Evolutionary conservation across 805 yeast genomes (phyloP), one percentile per base, ranked within the genome.

Genomic region (Ogataea ganodermae): DNA sequence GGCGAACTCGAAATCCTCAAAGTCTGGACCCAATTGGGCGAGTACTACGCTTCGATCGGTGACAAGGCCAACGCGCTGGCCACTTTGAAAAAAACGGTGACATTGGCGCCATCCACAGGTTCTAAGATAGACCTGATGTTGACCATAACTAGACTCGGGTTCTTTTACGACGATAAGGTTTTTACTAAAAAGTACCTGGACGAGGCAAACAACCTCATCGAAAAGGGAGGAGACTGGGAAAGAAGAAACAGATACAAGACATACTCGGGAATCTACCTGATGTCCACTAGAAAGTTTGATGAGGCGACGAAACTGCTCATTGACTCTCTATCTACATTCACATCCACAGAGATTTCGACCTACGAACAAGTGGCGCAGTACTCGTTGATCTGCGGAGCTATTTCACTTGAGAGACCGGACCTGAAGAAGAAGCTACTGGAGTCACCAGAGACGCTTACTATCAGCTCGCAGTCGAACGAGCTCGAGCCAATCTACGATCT

Each of bases 161-260:
- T 90, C 59, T 90, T 94, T 66, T 92, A 78, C 67, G 83, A 84
- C 61, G 96, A 94, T 69, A 83, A 82, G 62, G 67, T 71, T 5
- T 80, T 80, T 54, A 84, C 86, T 37, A 78, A 83, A 49, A 81
- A 81, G 58, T 84, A 84, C 61, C 76, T 94, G 55, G 92, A 85
- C 46, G 83, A 83, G 57, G 82, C 85, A 16, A 82, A 86, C 61
- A 62, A 72, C 20, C 76, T 89, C 65, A 89, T 94, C 60, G 98
- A 92, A 60, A 87, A 89, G 61, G 99, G 98, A 46, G 99, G 99
- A 52, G 99, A 94, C 67, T 94, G 99, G 99, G 99, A 94, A 71
- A 87, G 99, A 69, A 83, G 96, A 62, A 94, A 94, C 71, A 75
- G 97, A 57, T 89, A 80, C 75, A 94, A 94, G 73, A 88, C 97